Conservation (phyloP, 495 filamentous ascomycete species). For the Choiromyces venosus region DNA sequence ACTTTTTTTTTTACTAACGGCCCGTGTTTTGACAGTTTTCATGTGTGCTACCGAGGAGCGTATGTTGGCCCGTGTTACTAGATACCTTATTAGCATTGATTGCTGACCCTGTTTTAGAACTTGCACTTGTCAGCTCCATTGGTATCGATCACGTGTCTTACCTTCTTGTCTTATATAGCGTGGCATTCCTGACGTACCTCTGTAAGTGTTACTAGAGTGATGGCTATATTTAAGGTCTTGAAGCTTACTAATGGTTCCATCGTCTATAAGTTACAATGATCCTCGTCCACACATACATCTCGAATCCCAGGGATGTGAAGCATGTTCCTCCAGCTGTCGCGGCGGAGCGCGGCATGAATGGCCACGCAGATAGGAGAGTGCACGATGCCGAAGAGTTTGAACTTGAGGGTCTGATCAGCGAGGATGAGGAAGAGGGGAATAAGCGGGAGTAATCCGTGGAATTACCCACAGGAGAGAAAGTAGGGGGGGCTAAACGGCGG, state of each 20-base stretch:
- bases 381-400: conserved; percentile 86
- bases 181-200: conserved; percentile 85
- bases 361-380: conserved; percentile 19
- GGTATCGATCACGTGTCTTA: conserved; percentile 86
- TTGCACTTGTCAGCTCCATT: conserved; percentile 64
- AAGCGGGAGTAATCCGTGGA: background rate
- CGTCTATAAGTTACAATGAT: conserved; percentile 30
- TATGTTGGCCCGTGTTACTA: conserved; percentile 6
- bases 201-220: conserved; percentile 49
- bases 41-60: conserved; percentile 94
- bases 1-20: background rate
- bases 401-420: conserved; percentile 80
- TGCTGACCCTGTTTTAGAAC: conserved; percentile 47
- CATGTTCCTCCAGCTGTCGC: background rate
- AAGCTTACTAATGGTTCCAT: conserved; percentile 10
- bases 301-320: conserved; percentile 4
- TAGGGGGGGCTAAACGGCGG: conserved; percentile 16
- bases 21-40: conserved; percentile 54
- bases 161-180: conserved; percentile 79
- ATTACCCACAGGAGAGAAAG: conserved; percentile 5
- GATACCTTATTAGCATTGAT: background rate
- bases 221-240: background rate
- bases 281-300: conserved; percentile 25
- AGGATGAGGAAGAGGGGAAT: conserved; percentile 57
- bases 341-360: conserved; percentile 13